Percentiles rank a stretch among this genome's conserved stretches.
phyloP scores from a whole-genome alignment of 345 rosid genomes.

The Chamaenerion angustifolium region DNA sequence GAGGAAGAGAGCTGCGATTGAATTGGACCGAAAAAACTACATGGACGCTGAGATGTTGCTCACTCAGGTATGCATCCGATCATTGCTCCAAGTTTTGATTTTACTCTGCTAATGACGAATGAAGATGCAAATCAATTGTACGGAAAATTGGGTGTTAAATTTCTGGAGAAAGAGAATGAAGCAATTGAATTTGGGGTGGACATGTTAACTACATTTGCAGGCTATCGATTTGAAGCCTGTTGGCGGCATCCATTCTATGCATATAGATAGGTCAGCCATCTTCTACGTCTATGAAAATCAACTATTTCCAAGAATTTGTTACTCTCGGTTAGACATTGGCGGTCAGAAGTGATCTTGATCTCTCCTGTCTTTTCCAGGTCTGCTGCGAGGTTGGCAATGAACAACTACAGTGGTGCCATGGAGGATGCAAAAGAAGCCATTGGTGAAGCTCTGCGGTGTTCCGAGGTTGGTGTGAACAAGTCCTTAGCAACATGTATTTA shows the following conservation, averaged over 20 bases:
- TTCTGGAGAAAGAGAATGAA: not conserved
- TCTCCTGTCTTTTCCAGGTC: constrained; percentile 28
- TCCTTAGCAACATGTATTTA: not conserved
- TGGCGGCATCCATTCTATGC: constrained; percentile 60
- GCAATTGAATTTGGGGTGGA: not conserved
- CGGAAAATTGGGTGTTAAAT: not conserved
- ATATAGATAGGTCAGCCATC: constrained; percentile 46
- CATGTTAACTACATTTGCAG: constrained; percentile 23
- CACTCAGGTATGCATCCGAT: constrained; percentile 31
- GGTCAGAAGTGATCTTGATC: too few species aligned
- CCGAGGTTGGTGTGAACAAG: constrained; percentile 29
- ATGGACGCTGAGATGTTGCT: constrained; percentile 41
- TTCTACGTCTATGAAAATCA: not conserved
- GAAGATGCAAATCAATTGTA: too few species aligned
- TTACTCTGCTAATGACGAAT: too few species aligned
- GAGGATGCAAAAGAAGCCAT: constrained; percentile 55
- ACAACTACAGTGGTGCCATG: constrained; percentile 48
- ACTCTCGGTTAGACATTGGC: too few species aligned
- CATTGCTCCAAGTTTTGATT: too few species aligned
- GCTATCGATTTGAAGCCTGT: constrained; percentile 54
- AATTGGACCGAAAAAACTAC: constrained; percentile 34
- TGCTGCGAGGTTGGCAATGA: constrained; percentile 47
- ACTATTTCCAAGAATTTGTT: too few species aligned
- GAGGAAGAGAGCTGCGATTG: constrained; percentile 44
- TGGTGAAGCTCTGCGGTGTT: constrained; percentile 36